These are phyloP conservation scores for Acer yangbiense DNA, from an alignment of 345 rosid species.

Conservation along the genomic window DNA sequence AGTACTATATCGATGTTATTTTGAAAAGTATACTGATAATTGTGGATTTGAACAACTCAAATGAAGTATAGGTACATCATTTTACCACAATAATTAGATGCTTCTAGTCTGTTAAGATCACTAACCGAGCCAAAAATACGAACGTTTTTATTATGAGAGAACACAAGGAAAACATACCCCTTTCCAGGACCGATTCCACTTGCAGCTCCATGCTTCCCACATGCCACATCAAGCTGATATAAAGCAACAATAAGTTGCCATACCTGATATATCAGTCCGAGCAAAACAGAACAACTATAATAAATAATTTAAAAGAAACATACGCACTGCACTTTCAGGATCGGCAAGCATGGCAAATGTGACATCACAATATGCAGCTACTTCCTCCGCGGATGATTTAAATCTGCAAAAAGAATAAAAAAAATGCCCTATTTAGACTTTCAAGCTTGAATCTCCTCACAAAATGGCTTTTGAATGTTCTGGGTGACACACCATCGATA, in stretches of 20 bases:
- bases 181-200: constrained; percentile 80
- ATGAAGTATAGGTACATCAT: background rate
- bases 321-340: constrained; percentile 99
- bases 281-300: background rate
- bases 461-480: background rate
- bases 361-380: constrained; percentile 81
- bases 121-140: background rate
- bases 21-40: background rate
- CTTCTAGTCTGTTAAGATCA: background rate
- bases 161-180: constrained; percentile 54
- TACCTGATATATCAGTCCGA: constrained; percentile 16
- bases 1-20: background rate
- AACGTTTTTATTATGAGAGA: background rate
- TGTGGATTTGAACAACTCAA: background rate
- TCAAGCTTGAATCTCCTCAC: background rate
- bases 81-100: background rate
- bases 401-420: constrained; percentile 45
- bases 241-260: constrained; percentile 27
- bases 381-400: constrained; percentile 83
- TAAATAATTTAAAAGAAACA: constrained; percentile 36
- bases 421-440: background rate
- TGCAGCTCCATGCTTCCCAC: constrained; percentile 80
- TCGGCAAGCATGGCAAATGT: constrained; percentile 94
- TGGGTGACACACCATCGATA: background rate
- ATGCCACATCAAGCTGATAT: constrained; percentile 77